Conservation (phyloP, 2,329 filamentous ascomycete genomes). For the Nigrospora oryzae region DNA sequence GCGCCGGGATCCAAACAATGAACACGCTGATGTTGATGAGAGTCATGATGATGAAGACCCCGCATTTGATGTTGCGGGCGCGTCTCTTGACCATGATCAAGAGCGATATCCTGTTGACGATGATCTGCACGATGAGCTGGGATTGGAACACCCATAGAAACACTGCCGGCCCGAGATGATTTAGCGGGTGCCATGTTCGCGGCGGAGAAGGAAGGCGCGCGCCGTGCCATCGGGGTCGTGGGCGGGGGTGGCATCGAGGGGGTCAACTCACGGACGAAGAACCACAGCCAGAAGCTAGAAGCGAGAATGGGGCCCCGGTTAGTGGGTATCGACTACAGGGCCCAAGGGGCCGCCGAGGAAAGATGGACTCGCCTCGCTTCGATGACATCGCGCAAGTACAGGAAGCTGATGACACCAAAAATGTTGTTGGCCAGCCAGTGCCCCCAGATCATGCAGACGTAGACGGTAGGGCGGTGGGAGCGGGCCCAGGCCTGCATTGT, state of each 20-base stretch:
- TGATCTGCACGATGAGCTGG: background rate
- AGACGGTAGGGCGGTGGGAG: background rate
- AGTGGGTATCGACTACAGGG: background rate
- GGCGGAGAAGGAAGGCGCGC: too few species aligned
- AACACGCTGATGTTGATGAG: background rate
- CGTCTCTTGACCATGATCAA: background rate
- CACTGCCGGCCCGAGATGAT: background rate
- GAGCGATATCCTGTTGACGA: background rate
- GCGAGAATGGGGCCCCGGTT: background rate
- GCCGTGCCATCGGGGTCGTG: background rate
- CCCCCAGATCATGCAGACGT: constrained; percentile 4
- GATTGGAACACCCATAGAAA: background rate
- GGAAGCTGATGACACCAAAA: background rate
- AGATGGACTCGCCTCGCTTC: background rate
- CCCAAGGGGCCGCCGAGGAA: background rate
- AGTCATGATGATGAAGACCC: background rate
- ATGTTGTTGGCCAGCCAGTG: constrained; percentile 2
- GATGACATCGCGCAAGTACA: constrained; percentile 2
- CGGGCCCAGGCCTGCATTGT: background rate
- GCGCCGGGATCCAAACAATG: background rate
- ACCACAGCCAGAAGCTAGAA: constrained; percentile 4
- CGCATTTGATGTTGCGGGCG: background rate
- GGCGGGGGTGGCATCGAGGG: background rate
- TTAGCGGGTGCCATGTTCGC: background rate
- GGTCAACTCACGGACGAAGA: background rate